Evolutionary conservation across 2,329 filamentous ascomycete genomes (phyloP), one percentile per base, ranked within the genome.

Genomic region (Fusarium liriodendri): DNA sequence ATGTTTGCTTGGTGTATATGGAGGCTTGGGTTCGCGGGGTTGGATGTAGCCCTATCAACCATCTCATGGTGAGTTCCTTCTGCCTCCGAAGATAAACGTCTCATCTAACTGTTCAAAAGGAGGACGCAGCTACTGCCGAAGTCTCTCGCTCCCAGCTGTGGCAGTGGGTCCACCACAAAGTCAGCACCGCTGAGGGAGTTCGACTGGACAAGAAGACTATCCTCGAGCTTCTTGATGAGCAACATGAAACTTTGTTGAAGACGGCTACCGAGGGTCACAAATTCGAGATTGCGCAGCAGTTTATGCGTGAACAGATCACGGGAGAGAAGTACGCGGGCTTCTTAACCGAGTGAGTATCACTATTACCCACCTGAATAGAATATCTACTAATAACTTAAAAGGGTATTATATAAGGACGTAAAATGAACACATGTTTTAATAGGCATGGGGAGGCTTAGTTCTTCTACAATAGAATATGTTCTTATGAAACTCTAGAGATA

Each of bases 1-100:
- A 95, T 85, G 98, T 99, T 76, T 97, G 96, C 42, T 90, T 99
- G 6, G 93, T 94, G 59, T 99, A 99, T 86, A 99, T 98, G 95
- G 97, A 99, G 86, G 96, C 95, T 69, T 99, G 97, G 97, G 88
- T 98, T 69, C 93, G 95, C 70, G 97, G 96, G 29, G 90, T 98
- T n/a, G 97, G 97, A 67, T 99, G 97, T 79, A 95, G 98, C 62
- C 97, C 97, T 55, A 98, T 98, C 86, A 98, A 98, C 88, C 97
- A 93, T 83, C 89, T 98, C 64, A 98, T 98, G 96, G 55, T 29
- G 16, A 40, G 55, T 58, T 13, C 3, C 14, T 25, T 9, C 14
- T 57, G 8, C 7, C 25, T 22, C 22, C 4, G 4, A 22, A 25
- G 20, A 25, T 25, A 13, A 11, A 38, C 10, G 37, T 22, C 14